Evolutionary conservation across 352 stramenopile genomes (phyloP).

Genomic region (Phytophthora agathidicida): DNA sequence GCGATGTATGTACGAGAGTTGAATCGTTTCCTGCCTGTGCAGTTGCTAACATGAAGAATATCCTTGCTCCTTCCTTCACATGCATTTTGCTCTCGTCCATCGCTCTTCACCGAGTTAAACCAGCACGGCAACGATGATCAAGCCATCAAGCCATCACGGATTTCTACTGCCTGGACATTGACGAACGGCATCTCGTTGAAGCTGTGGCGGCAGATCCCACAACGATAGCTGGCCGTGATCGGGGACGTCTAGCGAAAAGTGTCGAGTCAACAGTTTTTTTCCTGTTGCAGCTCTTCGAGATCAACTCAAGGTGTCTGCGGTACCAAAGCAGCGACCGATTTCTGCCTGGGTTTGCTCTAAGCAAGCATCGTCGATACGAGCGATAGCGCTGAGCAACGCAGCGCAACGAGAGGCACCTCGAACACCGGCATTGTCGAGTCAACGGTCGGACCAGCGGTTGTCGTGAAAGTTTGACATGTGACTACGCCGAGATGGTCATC

Average conservation of each 20-base stretch:
- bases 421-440: constrained; percentile 28
- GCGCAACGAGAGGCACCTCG: not conserved
- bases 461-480: too few species aligned
- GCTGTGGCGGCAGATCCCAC: constrained; percentile 4
- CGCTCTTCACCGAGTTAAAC: constrained; percentile 19
- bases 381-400: constrained; percentile 21
- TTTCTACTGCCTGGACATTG: not conserved
- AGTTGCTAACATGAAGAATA: constrained; percentile 31
- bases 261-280: constrained; percentile 28
- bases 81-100: too few species aligned
- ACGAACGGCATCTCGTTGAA: constrained; percentile 16
- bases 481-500: too few species aligned
- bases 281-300: constrained; percentile 14
- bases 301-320: constrained; percentile 3
- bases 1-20: constrained; percentile 27
- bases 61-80: too few species aligned
- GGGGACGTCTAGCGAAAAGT: constrained; percentile 21
- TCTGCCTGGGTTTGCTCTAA: constrained; percentile 13
- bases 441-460: constrained; percentile 9
- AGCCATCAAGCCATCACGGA: constrained; percentile 9
- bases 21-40: constrained; percentile 26
- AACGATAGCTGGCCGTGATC: not conserved
- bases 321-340: constrained; percentile 4
- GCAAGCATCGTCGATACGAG: constrained; percentile 6
- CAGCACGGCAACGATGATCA: constrained; percentile 14